These are phyloP conservation scores for Lachancea quebecensis DNA, from an alignment of 805 yeast species.

Conservation along the genomic window DNA sequence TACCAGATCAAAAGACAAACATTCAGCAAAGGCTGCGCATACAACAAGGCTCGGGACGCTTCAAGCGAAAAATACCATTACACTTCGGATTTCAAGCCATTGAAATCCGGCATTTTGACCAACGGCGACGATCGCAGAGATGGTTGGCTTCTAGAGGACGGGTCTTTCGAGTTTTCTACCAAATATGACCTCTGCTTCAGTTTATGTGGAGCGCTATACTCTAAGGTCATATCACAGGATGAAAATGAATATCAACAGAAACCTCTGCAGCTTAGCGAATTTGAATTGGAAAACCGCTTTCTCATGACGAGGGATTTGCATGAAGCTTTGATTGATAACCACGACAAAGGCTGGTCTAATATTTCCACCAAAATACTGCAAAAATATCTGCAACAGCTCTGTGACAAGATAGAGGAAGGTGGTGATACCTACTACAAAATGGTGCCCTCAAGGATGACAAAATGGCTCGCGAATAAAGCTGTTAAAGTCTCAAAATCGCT, in stretches of 20 bases:
- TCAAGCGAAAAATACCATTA: conserved; percentile 24
- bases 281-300: conserved; percentile 14
- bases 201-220: conserved; percentile 22
- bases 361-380: conserved; percentile 17
- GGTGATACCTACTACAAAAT: conserved; percentile 42
- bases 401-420: conserved; percentile 38
- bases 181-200: conserved; percentile 23
- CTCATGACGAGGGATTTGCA: conserved; percentile 28
- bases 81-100: conserved; percentile 17
- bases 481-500: conserved; percentile 31
- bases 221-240: conserved; percentile 7
- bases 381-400: conserved; percentile 28
- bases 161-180: conserved; percentile 14
- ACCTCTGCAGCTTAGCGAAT: not conserved
- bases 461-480: conserved; percentile 36
- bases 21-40: conserved; percentile 23
- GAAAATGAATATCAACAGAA: conserved; percentile 19
- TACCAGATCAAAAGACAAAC: conserved; percentile 18
- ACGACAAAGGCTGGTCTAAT: conserved; percentile 22
- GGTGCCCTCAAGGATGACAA: conserved; percentile 33
- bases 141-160: conserved; percentile 19
- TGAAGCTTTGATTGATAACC: conserved; percentile 27
- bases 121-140: conserved; percentile 17
- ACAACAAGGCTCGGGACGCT: conserved; percentile 17
- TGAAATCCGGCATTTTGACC: conserved; percentile 23